These are phyloP conservation scores for Pelargonium fulgidum DNA, from an alignment of 441 rosid species.

Conservation along the genomic window DNA sequence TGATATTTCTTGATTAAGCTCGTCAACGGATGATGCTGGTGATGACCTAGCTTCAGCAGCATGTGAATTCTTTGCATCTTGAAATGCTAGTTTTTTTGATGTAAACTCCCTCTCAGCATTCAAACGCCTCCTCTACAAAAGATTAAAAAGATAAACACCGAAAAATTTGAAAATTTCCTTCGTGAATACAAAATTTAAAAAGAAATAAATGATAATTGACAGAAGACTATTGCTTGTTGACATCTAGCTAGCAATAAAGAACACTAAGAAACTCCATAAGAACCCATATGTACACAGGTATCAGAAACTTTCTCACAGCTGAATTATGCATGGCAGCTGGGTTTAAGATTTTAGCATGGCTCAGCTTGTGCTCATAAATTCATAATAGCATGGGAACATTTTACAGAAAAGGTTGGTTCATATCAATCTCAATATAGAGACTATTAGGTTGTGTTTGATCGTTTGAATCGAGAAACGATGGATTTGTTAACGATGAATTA, in stretches of 20 bases:
- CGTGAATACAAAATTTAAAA: not conserved
- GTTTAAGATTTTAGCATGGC: conserved; percentile 5
- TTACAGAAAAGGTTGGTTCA: not conserved
- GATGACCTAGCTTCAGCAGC: conserved; percentile 40
- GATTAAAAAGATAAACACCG: conserved; percentile 17
- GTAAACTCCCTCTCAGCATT: conserved; percentile 41
- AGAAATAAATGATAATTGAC: not conserved
- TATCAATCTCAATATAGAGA: not conserved
- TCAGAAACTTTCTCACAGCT: not conserved
- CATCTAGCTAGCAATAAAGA: not conserved
- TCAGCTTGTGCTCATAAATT: not conserved
- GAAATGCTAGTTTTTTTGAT: conserved; percentile 47
- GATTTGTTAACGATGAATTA: not conserved
- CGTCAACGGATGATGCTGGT: conserved; percentile 59
- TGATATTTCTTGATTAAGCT: conserved; percentile 71
- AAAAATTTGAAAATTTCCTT: not conserved
- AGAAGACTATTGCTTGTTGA: not conserved
- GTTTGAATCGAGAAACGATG: too few species aligned
- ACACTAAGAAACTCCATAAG: conserved; percentile 1
- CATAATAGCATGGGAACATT: conserved; percentile 2
- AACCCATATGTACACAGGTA: not conserved
- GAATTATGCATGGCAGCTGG: conserved; percentile 1
- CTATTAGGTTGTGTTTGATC: not conserved
- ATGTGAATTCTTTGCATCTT: conserved; percentile 51
- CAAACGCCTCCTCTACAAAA: conserved; percentile 49